Base-by-base conservation (phyloP, 768 basidiomycete genomes). In the Mycena filopes region DNA sequence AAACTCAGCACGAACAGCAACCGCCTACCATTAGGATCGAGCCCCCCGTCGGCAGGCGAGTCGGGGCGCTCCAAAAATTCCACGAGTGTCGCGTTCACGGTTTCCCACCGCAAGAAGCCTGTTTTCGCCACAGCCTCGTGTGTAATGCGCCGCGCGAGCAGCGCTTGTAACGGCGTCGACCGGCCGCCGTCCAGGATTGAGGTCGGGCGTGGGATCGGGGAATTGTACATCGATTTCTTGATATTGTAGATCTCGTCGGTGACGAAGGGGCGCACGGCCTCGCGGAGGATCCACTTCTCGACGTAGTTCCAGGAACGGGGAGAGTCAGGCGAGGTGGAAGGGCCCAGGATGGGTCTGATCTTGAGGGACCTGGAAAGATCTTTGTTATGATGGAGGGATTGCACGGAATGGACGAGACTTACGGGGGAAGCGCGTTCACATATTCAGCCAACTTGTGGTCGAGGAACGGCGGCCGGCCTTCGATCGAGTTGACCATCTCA, bases 391-490 rank as follows among this genome's bases (percentile, higher is more conserved):
- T 12, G 31, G 31, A 33, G 5, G 31, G 31, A 16, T 21, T 16
- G 3, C 12, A 23, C 20, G 1, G 11, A 16, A 23, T 15, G 21
- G 0, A 25, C 1, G 23, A 31, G 16, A 38, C 59, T 29, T 46
- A 60, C 59, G 59, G 50, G 1, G 59, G 59, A 9, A 60, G n/a
- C 4, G 42, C 26, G 21, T 53, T 60, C 31, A 60, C 59, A 31
- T 60, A 60, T 9, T 60, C 59, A 2, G 42, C 59, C 31, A 60
- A 29, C 15, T 60, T 51, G 50, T 60, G 59, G 50, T 60, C 59
- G 10, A 60, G 10, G 9, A 60, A 60, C 2, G 59, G 50, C 12
- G 50, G 50, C 2, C 59, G 28, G 2, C 59, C 50, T 28, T 60
- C 59, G 8, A 60, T 18, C 31, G 59, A 60, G 41, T 60, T 43